Evolutionary conservation across 108 stramenopile species (phyloP).

Genomic region (Nitzschia sp.): DNA sequence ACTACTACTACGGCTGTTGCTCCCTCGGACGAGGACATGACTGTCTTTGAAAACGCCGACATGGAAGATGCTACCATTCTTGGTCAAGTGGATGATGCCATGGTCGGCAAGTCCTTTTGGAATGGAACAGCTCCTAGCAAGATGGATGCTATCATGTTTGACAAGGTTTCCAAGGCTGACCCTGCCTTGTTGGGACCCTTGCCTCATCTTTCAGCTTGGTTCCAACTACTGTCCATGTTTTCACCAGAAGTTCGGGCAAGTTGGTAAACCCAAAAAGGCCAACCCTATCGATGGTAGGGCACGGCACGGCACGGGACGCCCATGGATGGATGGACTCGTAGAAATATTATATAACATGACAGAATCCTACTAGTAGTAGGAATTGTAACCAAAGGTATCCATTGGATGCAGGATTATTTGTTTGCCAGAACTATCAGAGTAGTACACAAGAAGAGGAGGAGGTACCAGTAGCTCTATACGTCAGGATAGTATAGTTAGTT

Average conservation of each 20-base stretch:
- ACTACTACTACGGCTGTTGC: too few species aligned
- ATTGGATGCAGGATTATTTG: too few species aligned
- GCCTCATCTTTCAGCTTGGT: constrained; percentile 40
- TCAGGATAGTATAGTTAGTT: too few species aligned
- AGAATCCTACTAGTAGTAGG: too few species aligned
- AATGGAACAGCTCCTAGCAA: constrained; percentile 39
- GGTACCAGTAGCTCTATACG: too few species aligned
- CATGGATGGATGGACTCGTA: neutral
- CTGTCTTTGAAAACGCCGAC: neutral
- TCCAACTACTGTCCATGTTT: constrained; percentile 37
- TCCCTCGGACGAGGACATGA: too few species aligned
- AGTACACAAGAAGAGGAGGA: too few species aligned
- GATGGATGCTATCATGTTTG: constrained; percentile 40
- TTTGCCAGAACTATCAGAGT: too few species aligned
- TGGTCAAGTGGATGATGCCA: constrained; percentile 24
- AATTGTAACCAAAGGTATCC: too few species aligned
- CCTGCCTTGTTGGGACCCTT: constrained; percentile 16
- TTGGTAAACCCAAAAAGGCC: constrained; percentile 23
- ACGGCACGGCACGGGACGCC: too few species aligned
- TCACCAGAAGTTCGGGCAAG: constrained; percentile 32
- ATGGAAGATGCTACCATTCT: constrained; percentile 20
- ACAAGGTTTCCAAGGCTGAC: constrained; percentile 36
- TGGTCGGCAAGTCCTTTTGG: constrained; percentile 38
- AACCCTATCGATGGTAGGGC: too few species aligned
- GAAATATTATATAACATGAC: neutral